Conservation (phyloP, 2,329 filamentous ascomycete genomes). For the Rutstroemia sp. region DNA sequence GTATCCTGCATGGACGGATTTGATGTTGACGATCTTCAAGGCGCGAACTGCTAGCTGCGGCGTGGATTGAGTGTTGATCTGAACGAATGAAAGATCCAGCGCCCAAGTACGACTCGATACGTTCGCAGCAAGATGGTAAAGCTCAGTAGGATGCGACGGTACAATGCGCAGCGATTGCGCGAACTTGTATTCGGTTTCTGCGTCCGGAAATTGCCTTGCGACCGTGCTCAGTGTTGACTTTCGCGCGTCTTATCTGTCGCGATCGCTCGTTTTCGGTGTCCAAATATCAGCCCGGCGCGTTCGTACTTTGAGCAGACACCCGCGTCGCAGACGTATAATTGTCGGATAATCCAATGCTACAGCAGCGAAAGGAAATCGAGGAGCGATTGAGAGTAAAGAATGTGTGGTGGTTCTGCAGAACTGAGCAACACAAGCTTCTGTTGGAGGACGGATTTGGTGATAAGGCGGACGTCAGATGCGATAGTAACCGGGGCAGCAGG, state of each 20-base stretch:
- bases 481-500: too few relatives aligned
- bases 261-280: not conserved
- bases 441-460: not conserved
- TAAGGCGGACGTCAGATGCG: not conserved
- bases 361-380: not conserved
- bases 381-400: not conserved
- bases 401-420: not conserved
- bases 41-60: not conserved
- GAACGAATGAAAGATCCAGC: not conserved
- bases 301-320: not conserved
- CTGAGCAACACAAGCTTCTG: not conserved
- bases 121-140: not conserved
- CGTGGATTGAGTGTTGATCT: not conserved
- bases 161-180: too few relatives aligned
- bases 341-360: not conserved
- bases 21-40: not conserved
- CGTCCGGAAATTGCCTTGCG: constrained; percentile 1
- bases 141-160: too few relatives aligned
- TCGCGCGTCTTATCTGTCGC: constrained; percentile 2
- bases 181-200: not conserved
- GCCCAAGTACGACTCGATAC: not conserved
- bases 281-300: not conserved
- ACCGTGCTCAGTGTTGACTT: constrained; percentile 5
- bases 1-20: not conserved
- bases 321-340: not conserved